Evolutionary conservation across 495 filamentous ascomycete species (phyloP).

Genomic region (Xylaria grammica): DNA sequence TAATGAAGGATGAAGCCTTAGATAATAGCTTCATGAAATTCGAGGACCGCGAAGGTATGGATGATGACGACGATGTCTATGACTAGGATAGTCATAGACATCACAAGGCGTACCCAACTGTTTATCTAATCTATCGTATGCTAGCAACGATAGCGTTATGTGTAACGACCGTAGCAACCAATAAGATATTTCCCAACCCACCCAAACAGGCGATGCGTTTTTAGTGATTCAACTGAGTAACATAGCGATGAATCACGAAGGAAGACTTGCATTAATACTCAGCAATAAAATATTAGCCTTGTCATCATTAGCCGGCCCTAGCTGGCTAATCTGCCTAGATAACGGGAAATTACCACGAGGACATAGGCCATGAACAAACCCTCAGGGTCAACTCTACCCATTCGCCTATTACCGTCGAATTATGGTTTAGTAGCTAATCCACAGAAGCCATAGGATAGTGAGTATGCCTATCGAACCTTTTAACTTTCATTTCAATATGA

Average conservation of each 20-base stretch:
- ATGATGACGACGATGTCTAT: slow-evolving; percentile 51
- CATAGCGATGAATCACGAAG: too few species aligned
- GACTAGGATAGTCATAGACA: slow-evolving; percentile 17
- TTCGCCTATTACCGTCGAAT: too few species aligned
- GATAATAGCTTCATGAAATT: slow-evolving; percentile 68
- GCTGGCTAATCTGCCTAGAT: not conserved
- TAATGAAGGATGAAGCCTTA: slow-evolving; percentile 59
- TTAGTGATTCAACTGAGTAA: too few species aligned
- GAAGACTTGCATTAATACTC: not conserved
- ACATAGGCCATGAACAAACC: too few species aligned
- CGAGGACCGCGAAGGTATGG: slow-evolving; percentile 55
- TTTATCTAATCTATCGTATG: not conserved
- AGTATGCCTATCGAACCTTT: not conserved
- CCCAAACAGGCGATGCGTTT: not conserved
- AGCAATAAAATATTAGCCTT: not conserved
- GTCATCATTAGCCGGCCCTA: not conserved
- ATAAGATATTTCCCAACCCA: not conserved
- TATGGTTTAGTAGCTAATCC: not conserved
- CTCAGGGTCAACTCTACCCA: not conserved
- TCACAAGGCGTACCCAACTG: not conserved
- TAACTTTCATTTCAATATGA: too few species aligned
- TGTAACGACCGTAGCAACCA: not conserved
- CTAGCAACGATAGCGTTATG: not conserved
- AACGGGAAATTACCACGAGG: not conserved
- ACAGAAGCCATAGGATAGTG: slow-evolving; percentile 1